These are phyloP conservation scores for Colletotrichum chrysophilum DNA, from an alignment of 2,329 filamentous ascomycete species.

Conservation along the genomic window DNA sequence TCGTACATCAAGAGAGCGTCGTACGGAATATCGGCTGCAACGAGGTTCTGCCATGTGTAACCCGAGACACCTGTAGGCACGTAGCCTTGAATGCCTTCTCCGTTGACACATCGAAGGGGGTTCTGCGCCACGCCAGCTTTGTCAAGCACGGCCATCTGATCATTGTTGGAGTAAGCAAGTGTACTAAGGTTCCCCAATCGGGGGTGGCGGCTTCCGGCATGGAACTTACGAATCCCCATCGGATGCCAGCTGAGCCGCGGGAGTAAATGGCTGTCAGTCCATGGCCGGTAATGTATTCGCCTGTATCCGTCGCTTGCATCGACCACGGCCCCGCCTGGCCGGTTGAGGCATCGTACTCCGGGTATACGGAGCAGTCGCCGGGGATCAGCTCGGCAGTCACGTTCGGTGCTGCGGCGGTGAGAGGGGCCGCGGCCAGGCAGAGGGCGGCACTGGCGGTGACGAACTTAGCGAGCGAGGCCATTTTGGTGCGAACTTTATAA, in stretches of 20 bases:
- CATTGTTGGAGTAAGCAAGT: background rate
- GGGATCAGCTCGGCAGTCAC: background rate
- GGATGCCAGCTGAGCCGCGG: background rate
- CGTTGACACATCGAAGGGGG: background rate
- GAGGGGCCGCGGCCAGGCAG: background rate
- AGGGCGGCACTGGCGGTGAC: background rate
- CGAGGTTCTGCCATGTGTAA: conserved; percentile 4
- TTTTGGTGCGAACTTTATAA: background rate
- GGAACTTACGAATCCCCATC: conserved; percentile 3
- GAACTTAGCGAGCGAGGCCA: background rate
- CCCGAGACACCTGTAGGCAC: background rate
- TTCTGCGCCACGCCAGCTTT: background rate
- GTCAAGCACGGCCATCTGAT: conserved; percentile 1
- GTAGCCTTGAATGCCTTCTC: background rate
- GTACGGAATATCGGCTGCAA: background rate
- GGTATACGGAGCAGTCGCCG: conserved; percentile 7
- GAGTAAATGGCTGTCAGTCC: background rate
- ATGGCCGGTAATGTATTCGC: background rate
- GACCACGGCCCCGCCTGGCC: conserved; percentile 2
- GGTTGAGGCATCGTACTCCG: background rate
- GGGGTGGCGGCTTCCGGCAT: background rate
- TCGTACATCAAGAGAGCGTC: conserved; percentile 3
- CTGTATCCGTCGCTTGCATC: background rate
- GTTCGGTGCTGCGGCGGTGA: background rate
- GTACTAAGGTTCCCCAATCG: background rate